Percentiles rank a stretch among this genome's conserved stretches.
Evolutionary conservation across 768 basidiomycete genomes (phyloP).

Genomic region (Arthromyces matolae): DNA sequence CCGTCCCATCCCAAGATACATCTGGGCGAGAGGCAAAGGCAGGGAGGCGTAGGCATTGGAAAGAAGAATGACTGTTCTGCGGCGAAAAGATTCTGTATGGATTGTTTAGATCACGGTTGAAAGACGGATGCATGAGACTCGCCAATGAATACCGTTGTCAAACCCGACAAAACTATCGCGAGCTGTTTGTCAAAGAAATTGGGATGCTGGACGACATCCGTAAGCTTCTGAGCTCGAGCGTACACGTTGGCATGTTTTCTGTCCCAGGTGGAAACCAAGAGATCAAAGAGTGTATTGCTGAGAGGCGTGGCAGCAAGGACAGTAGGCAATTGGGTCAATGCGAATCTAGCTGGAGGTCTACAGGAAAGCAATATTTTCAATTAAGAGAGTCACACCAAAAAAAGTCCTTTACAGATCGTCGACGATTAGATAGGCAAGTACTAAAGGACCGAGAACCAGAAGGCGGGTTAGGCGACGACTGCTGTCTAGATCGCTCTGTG

Average conservation of each 20-base stretch:
- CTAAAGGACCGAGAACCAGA: constrained; percentile 54
- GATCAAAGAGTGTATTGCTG: constrained; percentile 39
- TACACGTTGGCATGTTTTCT: constrained; percentile 58
- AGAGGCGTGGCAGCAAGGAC: constrained; percentile 41
- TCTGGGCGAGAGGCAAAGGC: constrained; percentile 47
- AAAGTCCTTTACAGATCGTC: constrained; percentile 53
- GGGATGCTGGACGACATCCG: constrained; percentile 36
- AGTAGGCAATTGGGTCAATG: constrained; percentile 52
- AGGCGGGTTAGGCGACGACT: constrained; percentile 43
- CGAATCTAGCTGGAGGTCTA: constrained; percentile 60
- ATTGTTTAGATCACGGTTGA: constrained; percentile 1
- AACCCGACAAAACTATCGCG: constrained; percentile 36
- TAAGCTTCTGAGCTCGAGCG: constrained; percentile 39
- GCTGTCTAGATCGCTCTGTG: constrained; percentile 32
- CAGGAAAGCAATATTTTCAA: background rate
- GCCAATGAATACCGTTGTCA: constrained; percentile 55
- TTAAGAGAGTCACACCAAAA: background rate
- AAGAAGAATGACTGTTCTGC: constrained; percentile 50
- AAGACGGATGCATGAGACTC: constrained; percentile 17
- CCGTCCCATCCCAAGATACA: constrained; percentile 49
- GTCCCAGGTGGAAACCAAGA: constrained; percentile 49
- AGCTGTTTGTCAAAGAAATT: constrained; percentile 46
- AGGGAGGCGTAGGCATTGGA: constrained; percentile 66
- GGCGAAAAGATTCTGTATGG: constrained; percentile 52
- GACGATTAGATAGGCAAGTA: constrained; percentile 60